phyloP scores from a whole-genome alignment of 441 rosid genomes.

The Populus hybrid region DNA sequence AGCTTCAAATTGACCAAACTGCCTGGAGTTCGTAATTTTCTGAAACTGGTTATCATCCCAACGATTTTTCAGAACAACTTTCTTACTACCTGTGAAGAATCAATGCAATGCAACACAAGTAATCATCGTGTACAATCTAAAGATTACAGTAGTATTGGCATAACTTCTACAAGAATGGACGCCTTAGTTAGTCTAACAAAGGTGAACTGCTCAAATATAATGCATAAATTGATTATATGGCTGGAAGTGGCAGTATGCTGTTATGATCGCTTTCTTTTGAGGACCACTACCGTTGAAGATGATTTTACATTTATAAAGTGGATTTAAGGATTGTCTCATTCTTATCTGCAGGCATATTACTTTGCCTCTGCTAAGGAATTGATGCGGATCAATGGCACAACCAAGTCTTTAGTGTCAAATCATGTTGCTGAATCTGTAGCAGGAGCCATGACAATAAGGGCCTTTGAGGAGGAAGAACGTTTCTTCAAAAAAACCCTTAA shows the following conservation, averaged over 20 bases:
- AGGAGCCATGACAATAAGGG: constrained; percentile 82
- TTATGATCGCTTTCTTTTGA: not conserved
- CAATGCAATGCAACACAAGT: too few species aligned
- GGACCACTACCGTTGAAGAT: too few species aligned
- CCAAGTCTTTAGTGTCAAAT: constrained; percentile 82
- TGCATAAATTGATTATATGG: not conserved
- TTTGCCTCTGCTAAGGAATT: constrained; percentile 78
- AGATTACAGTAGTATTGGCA: too few species aligned
- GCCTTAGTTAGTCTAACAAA: too few species aligned
- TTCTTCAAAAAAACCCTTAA: constrained; percentile 67
- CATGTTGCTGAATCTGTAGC: constrained; percentile 91
- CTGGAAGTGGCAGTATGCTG: not conserved
- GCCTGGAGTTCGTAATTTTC: too few species aligned
- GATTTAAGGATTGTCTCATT: not conserved
- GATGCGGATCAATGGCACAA: constrained; percentile 87
- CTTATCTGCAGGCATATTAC: constrained; percentile 62
- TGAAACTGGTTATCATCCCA: too few species aligned
- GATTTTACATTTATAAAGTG: not conserved
- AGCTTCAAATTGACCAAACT: too few species aligned
- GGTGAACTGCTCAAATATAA: too few species aligned
- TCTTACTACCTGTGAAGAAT: too few species aligned
- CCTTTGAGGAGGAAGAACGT: constrained; percentile 79
- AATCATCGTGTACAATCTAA: too few species aligned
- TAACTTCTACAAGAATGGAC: too few species aligned
- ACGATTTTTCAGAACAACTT: too few species aligned